Evolutionary conservation across 2,329 filamentous ascomycete species (phyloP).

Genomic region (Penicillium sp.): DNA sequence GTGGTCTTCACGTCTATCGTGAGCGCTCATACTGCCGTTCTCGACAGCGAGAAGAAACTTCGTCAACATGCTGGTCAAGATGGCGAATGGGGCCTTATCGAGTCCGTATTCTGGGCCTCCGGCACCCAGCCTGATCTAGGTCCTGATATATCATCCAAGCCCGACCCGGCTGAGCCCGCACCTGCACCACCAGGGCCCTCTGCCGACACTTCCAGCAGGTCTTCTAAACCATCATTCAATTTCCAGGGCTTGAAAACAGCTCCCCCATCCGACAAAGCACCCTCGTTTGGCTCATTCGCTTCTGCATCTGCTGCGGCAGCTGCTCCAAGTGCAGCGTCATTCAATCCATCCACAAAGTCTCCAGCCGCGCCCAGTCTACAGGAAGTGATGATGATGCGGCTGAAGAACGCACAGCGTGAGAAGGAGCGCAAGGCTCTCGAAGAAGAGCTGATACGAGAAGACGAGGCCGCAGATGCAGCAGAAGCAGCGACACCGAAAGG

Average conservation of each 20-base stretch:
- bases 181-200: neutral
- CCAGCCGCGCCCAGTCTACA: slow-evolving; percentile 40
- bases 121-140: slow-evolving; percentile 51
- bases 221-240: slow-evolving; percentile 30
- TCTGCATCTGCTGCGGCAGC: slow-evolving; percentile 29
- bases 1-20: slow-evolving; percentile 58
- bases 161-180: slow-evolving; percentile 20
- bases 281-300: slow-evolving; percentile 43
- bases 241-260: slow-evolving; percentile 34
- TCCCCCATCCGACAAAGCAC: slow-evolving; percentile 31
- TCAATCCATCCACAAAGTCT: slow-evolving; percentile 23
- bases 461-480: slow-evolving; percentile 42
- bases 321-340: slow-evolving; percentile 26
- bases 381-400: slow-evolving; percentile 53
- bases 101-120: slow-evolving; percentile 55
- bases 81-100: slow-evolving; percentile 48
- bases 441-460: slow-evolving; percentile 51
- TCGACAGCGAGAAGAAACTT: slow-evolving; percentile 45
- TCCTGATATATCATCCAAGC: slow-evolving; percentile 11
- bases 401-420: slow-evolving; percentile 56
- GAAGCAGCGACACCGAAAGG: slow-evolving; percentile 20
- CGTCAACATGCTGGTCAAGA: slow-evolving; percentile 23
- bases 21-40: slow-evolving; percentile 55
- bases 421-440: slow-evolving; percentile 51
- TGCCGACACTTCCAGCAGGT: slow-evolving; percentile 5